Percentiles rank a stretch among this genome's conserved stretches.
These are phyloP conservation scores for Coemansia sp. DNA, from an alignment of 192 early-diverging fungal genomes.

Conservation along the genomic window DNA sequence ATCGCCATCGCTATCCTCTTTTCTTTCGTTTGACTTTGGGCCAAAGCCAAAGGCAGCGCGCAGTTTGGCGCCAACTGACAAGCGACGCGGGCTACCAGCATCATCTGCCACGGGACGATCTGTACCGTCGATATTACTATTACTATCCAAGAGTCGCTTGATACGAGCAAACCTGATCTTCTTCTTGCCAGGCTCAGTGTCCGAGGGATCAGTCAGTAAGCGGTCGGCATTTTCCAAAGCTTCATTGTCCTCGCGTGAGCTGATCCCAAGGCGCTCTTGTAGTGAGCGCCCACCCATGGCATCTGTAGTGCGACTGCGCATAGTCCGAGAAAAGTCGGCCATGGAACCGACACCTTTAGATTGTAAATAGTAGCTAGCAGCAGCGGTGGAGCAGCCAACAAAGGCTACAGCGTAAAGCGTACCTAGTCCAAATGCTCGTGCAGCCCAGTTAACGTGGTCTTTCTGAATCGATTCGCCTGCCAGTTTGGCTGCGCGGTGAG, in stretches of 20 bases:
- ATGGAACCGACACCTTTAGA: constrained; percentile 21
- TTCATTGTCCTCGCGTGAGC: constrained; percentile 19
- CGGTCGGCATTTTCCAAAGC: constrained; percentile 20
- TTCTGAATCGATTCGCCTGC: constrained; percentile 27
- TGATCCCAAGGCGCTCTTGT: constrained; percentile 18
- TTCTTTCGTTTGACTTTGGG: background rate
- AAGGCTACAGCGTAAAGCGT: constrained; percentile 44
- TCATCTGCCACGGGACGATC: background rate
- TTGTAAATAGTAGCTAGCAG: constrained; percentile 36
- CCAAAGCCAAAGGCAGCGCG: constrained; percentile 37
- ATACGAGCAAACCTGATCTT: constrained; percentile 35
- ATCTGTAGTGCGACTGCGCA: constrained; percentile 16
- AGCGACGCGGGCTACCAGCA: background rate
- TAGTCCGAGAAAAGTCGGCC: constrained; percentile 12
- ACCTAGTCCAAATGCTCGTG: constrained; percentile 41
- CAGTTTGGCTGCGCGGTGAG: constrained; percentile 18
- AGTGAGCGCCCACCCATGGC: constrained; percentile 17
- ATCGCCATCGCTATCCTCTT: background rate
- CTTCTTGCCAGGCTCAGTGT: constrained; percentile 28
- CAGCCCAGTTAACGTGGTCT: constrained; percentile 30
- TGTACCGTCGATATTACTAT: background rate
- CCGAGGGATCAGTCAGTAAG: constrained; percentile 15
- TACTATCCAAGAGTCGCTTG: constrained; percentile 24
- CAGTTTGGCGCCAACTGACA: constrained; percentile 45
- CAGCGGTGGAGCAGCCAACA: constrained; percentile 29